Base-by-base conservation (phyloP, 208 protist genomes). In the Novymonas esmeraldas region DNA sequence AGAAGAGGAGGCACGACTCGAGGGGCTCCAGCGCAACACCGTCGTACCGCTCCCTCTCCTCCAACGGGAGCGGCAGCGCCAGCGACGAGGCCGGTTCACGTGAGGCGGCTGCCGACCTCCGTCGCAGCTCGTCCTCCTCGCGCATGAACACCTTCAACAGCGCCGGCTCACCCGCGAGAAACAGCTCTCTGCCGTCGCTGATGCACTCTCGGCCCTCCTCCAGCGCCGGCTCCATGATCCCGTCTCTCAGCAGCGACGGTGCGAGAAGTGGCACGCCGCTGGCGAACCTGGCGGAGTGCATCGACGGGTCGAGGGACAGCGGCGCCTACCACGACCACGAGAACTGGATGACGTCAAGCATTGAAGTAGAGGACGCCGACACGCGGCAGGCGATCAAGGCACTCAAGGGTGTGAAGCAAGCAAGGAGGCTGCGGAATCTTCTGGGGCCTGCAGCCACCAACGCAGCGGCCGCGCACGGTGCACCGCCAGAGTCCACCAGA, bases 281-380 rank as follows among this genome's bases (percentile, higher is more conserved):
- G 18, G 36, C 26, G 3, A 3, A 39, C 29, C 18, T 36, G 34
- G n/a, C 26, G 2, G 26, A 6, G 18, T 4, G 29, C 39, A 7
- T 1, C 24, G 28, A 29, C 54, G 38, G 39, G 9, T 60, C 28
- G n/a, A 33, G 22, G 4, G 18, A n/a, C 52, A 38, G 29, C 51
- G n/a, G 36, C 24, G 16, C 63, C 9, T 60, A 59, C 11, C 9
- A 44, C 9, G 63, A 69, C 20, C 24, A 69, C 39, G 33, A 29
- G 29, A 34, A 42, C 16, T 69, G 63, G 63, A 24, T 44, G 10
- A 29, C 1, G 11, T 6, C 31, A n/a, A 54, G 36, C 31, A 69
- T 69, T 41, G 63, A 69, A 4, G 36, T 34, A n/a, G 41, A 61
- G 3, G 49, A 4, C 24, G 48, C 41, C 3, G 63, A 69, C 33